Conservation (phyloP, 1,284 basidiomycete genomes). For the Cryptococcus sp. region DNA sequence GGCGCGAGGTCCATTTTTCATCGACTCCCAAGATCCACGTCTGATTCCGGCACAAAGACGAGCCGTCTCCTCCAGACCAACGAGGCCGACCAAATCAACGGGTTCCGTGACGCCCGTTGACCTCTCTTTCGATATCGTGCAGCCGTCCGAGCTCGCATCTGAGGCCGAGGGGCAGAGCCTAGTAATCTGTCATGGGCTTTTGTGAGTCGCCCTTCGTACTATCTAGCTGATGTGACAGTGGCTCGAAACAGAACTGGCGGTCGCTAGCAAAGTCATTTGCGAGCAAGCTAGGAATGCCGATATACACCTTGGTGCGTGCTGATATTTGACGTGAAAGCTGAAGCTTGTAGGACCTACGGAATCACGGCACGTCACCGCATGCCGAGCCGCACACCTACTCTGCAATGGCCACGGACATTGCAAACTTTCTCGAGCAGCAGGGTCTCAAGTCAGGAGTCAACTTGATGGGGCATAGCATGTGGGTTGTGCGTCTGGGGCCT, state of each 20-base stretch:
- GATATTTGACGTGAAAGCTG: neutral
- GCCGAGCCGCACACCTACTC: conserved; percentile 55
- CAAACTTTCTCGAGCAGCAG: conserved; percentile 52
- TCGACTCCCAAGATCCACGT: no score
- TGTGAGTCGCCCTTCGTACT: conserved; percentile 37
- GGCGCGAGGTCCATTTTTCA: no score
- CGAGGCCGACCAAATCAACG: neutral
- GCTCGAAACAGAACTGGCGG: conserved; percentile 63
- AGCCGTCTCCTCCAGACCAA: neutral
- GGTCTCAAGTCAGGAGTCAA: conserved; percentile 52
- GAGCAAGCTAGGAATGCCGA: conserved; percentile 53
- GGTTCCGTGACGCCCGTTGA: conserved; percentile 30
- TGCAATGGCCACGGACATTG: conserved; percentile 55
- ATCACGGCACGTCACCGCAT: conserved; percentile 60
- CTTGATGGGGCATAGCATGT: conserved; percentile 61
- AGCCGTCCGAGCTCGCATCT: conserved; percentile 23
- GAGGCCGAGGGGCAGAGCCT: conserved; percentile 43
- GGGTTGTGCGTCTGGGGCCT: conserved; percentile 14
- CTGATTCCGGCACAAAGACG: neutral
- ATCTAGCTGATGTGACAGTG: conserved; percentile 34
- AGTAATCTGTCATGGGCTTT: conserved; percentile 57
- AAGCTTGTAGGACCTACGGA: conserved; percentile 56
- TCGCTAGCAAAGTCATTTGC: conserved; percentile 57
- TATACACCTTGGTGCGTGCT: conserved; percentile 56
- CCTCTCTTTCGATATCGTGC: conserved; percentile 45